These are phyloP conservation scores for Mucor irregularis DNA, from an alignment of 371 early-diverging fungal genomes.

Conservation along the genomic window DNA sequence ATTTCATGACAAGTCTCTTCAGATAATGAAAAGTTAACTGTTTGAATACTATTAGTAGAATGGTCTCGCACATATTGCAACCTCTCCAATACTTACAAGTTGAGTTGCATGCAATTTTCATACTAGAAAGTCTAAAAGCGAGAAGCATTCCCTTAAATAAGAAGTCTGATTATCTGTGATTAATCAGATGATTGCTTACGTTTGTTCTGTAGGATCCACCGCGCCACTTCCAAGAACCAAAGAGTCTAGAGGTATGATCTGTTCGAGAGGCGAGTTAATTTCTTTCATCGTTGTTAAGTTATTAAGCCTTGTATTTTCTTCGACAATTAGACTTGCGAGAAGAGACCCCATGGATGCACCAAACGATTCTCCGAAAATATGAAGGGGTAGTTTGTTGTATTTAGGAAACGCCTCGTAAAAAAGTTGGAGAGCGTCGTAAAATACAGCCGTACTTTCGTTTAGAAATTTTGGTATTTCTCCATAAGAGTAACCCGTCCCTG, in stretches of 20 bases:
- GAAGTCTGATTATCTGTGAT: not conserved
- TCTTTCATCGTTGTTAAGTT: not conserved
- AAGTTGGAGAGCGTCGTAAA: conserved; percentile 63
- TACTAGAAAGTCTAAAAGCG: not conserved
- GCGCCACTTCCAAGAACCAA: conserved; percentile 34
- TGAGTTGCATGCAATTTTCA: conserved; percentile 24
- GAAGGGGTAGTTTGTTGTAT: conserved; percentile 29
- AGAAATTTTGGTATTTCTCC: conserved; percentile 54
- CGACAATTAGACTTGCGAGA: conserved; percentile 48
- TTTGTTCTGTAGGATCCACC: conserved; percentile 29
- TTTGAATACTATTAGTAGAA: too few relatives aligned
- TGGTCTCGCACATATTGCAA: too few relatives aligned
- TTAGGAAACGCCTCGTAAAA: conserved; percentile 70
- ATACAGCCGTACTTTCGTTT: conserved; percentile 44
- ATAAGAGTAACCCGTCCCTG: conserved; percentile 76
- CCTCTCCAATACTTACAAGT: conserved; percentile 11
- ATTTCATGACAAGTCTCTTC: too few relatives aligned
- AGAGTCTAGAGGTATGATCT: conserved; percentile 20
- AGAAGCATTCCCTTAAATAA: too few relatives aligned
- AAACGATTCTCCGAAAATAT: conserved; percentile 72
- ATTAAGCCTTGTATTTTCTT: conserved; percentile 15
- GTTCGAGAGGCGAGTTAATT: not conserved
- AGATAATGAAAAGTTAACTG: too few relatives aligned
- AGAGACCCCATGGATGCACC: conserved; percentile 78
- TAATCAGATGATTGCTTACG: conserved; percentile 6